Evolutionary conservation across 768 basidiomycete genomes (phyloP).

Genomic region (Boletus subparvulus): DNA sequence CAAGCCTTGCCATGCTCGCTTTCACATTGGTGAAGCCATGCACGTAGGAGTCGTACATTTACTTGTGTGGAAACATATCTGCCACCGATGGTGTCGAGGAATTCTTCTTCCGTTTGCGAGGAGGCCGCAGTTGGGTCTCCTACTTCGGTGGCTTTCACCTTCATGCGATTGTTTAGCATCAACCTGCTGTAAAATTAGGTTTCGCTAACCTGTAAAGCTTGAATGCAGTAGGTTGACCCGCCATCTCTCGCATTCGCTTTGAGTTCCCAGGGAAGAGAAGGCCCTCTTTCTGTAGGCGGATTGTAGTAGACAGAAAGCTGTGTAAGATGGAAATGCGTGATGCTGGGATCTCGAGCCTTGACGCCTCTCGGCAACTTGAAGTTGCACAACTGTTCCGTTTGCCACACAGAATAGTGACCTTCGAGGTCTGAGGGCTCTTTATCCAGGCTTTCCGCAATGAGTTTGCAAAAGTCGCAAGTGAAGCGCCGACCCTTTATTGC

Average conservation of each 20-base stretch:
- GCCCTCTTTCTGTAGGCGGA: not conserved
- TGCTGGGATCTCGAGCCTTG: not conserved
- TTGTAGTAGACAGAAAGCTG: not conserved
- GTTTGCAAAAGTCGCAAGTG: conserved; percentile 11
- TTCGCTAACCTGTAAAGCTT: conserved; percentile 6
- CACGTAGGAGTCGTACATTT: conserved; percentile 4
- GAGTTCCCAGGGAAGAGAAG: conserved; percentile 11
- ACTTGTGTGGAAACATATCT: conserved; percentile 4
- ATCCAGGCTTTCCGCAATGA: conserved; percentile 13
- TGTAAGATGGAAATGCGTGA: conserved; percentile 18
- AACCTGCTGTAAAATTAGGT: not conserved
- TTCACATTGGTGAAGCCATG: conserved; percentile 18
- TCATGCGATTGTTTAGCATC: not conserved
- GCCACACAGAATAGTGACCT: conserved; percentile 1
- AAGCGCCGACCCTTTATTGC: conserved; percentile 13
- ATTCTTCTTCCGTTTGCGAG: not conserved
- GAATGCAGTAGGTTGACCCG: not conserved
- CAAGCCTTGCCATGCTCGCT: conserved; percentile 9
- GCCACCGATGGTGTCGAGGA: conserved; percentile 7
- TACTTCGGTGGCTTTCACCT: not conserved
- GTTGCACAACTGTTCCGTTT: not conserved
- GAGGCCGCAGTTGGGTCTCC: not conserved
- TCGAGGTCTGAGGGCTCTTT: conserved; percentile 5
- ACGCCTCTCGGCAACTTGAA: conserved; percentile 4
- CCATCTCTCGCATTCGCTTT: not conserved